Base-by-base conservation (phyloP, 805 yeast species). In the Starmerella lactis-condensi region DNA sequence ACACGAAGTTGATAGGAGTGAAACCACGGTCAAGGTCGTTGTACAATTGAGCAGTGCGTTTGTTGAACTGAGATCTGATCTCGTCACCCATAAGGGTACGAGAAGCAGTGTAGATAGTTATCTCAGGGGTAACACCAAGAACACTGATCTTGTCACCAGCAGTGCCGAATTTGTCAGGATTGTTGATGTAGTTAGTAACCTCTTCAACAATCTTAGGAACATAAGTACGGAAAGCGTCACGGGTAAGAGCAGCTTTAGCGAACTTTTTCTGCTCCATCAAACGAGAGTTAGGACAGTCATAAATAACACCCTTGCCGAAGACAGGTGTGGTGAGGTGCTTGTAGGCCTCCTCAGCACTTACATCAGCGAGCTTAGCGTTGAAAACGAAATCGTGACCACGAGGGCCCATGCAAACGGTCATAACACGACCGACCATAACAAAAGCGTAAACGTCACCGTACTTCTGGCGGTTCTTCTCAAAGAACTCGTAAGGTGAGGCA, bases 241-340 rank as follows among this genome's bases (percentile, higher is more conserved):
- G 69, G 17, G 93, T 76, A 45, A 89, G 65, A 15, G 94, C 91
- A 33, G 69, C 68, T 58, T 89, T 89, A 40, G 83, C 92, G 49
- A 89, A 89, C 61, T 82, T 89, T 69, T 89, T 89, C 58, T 89
- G 98, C 54, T 89, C 98, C 98, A 89, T 89, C 48, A 89, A 67
- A 43, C 82, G 71, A 48, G 71, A 59, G 60, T 89, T 89, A 40
- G 98, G 81, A 58, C 95, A 85, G 59, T 89, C 98, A 53, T 89
- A 89, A 32, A 89, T 77, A 33, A 89, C 98, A 48, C 96, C 98
- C 50, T 82, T 72, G 46, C 98, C 98, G 45, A 89, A 89, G 11
- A 82, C 94, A 10, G 98, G 98, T n/a, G 96, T 85, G n/a, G 98
- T 89, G 56, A 89, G 65, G 52, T 83, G 94, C 39, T 74, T 65